Base-by-base conservation (phyloP, 2,329 filamentous ascomycete species). In the Paecilomyces sp. region DNA sequence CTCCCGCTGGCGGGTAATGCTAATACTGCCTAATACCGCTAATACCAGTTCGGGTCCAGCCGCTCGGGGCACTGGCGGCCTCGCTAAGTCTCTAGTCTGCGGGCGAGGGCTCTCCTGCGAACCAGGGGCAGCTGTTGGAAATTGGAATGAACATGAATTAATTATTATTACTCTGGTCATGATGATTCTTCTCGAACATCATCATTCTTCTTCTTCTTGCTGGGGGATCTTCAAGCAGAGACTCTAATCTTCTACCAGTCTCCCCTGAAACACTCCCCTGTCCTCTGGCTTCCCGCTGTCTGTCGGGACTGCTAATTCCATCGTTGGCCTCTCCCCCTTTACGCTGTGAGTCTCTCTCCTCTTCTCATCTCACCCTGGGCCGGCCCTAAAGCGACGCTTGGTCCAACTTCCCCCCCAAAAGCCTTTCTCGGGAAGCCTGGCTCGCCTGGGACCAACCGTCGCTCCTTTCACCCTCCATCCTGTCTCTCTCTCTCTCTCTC, bases 401-500 rank as follows among this genome's bases (percentile, higher is more conserved):
- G 36, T 18, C 36, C 36, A 9, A 18, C 36, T 18, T 18, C 36
- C 36, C 34, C 34, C 36, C 36, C 36, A 47, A 47, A 47, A 47
- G 36, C 36, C 36, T 15, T 47, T 47, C 36, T 47, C 7, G 36
- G 36, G 18, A 22, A 47, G 15, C n/a, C 18, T 18, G 18, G 7
- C 36, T 47, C 36, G 7, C 18, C 31, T 33, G 31, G 31, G 36
- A 15, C 36, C n/a, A 47, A 47, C 36, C 36, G 36, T 47, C 36
- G 36, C 36, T 47, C 36, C 36, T 47, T 47, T 47, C 36, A 47
- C 36, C 31, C 47, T 41, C 41, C 31, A 18, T 47, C 47, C 41
- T 60, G 15, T 47, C 54, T 62, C 55, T 22, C 56, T 58, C 60
- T 57, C 55, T 59, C 22, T 22, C n/a, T 22, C 22, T 22, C 22